phyloP scores from a whole-genome alignment of 164 flowering plant species.

The Chimonanthus salicifolius region DNA sequence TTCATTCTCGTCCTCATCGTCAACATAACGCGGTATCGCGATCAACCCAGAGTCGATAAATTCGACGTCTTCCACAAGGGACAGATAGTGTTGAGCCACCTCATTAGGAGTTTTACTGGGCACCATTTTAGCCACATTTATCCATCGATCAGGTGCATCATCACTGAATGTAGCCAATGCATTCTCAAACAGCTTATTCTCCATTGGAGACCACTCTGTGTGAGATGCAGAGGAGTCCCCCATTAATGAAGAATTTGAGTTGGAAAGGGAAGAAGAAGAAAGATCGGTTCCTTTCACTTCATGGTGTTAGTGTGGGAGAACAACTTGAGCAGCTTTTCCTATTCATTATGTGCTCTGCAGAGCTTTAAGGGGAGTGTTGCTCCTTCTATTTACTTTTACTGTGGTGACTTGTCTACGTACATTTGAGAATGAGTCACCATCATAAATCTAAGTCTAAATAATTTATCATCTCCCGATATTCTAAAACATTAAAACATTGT shows the following conservation, averaged over 20 bases:
- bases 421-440: no score
- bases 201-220: conserved; percentile 33
- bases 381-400: no score
- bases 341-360: no score
- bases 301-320: no score
- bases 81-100: conserved; percentile 19
- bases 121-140: conserved; percentile 21
- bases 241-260: neutral
- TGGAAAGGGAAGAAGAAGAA: neutral
- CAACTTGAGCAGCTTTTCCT: no score
- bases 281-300: no score
- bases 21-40: conserved; percentile 14
- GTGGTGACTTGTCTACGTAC: no score
- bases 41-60: conserved; percentile 20
- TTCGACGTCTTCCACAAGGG: conserved; percentile 26
- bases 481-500: no score
- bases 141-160: conserved; percentile 14
- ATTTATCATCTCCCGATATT: no score
- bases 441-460: no score
- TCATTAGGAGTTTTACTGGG: conserved; percentile 28
- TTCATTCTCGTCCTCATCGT: neutral
- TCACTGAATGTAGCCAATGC: conserved; percentile 17
- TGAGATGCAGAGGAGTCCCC: neutral
- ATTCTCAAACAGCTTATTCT: conserved; percentile 37
- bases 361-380: no score